Evolutionary conservation across 345 rosid genomes (phyloP).

Genomic region (Eucalyptus cloeziana): DNA sequence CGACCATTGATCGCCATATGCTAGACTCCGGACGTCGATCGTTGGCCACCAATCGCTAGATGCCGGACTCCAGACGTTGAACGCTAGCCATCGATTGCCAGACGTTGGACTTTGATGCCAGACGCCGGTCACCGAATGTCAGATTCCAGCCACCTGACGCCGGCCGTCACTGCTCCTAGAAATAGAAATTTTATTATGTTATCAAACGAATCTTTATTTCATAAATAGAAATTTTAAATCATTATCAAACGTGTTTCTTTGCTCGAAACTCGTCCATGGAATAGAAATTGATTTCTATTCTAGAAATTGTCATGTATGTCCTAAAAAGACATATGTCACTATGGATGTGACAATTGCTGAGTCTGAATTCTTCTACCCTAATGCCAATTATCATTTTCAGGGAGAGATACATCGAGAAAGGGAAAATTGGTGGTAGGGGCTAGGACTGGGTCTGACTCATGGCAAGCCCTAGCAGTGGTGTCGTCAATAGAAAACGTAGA

Average conservation of each 20-base stretch:
- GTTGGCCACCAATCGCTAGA: no score
- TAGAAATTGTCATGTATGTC: fast-evolving
- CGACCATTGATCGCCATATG: no score
- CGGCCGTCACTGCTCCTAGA: fast-evolving
- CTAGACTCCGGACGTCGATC: fast-evolving
- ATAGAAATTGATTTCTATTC: no score
- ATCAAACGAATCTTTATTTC: no score
- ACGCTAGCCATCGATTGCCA: fast-evolving
- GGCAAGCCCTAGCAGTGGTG: neutral
- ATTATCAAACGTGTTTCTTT: fast-evolving
- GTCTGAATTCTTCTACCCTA: neutral
- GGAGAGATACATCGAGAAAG: neutral
- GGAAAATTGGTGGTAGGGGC: neutral
- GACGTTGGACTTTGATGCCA: fast-evolving
- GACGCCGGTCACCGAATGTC: fast-evolving
- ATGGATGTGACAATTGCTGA: neutral
- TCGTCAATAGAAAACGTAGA: fast-evolving
- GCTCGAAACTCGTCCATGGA: fast-evolving
- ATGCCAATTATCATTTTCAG: neutral
- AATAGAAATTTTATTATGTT: no score
- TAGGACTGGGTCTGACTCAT: fast-evolving
- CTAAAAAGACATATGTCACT: neutral
- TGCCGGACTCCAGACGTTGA: fast-evolving
- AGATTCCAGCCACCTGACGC: no score
- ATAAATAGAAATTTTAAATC: no score